phyloP scores from a whole-genome alignment of 768 basidiomycete species.

The Tricholoma terreum region DNA sequence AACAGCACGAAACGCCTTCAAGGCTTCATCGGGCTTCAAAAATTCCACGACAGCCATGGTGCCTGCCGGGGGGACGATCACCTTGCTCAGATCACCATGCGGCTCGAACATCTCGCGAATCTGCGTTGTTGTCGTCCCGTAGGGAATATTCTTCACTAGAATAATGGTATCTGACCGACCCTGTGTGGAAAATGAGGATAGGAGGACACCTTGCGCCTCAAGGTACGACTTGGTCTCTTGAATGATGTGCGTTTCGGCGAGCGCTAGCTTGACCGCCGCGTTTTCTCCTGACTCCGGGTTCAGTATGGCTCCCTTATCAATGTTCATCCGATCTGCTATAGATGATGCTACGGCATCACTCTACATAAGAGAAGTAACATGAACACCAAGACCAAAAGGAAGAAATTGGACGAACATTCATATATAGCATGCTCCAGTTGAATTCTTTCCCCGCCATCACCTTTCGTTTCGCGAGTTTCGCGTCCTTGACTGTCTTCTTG shows the following conservation, averaged over 20 bases:
- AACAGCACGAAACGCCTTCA: slow-evolving; percentile 74
- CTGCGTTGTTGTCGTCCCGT: slow-evolving; percentile 72
- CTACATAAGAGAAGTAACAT: slow-evolving; percentile 36
- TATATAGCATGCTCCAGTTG: slow-evolving; percentile 92
- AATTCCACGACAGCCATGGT: slow-evolving; percentile 93
- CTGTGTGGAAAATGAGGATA: slow-evolving; percentile 53
- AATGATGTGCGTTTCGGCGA: slow-evolving; percentile 96
- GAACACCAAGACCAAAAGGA: slow-evolving; percentile 16
- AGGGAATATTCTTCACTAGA: slow-evolving; percentile 96
- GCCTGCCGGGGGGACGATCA: slow-evolving; percentile 81
- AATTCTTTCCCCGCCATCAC: slow-evolving; percentile 72
- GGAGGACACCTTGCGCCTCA: slow-evolving; percentile 68
- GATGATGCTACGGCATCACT: slow-evolving; percentile 92
- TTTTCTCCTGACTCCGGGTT: slow-evolving; percentile 74
- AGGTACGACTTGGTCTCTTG: slow-evolving; percentile 92
- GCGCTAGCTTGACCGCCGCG: slow-evolving; percentile 89
- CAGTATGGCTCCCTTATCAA: slow-evolving; percentile 84
- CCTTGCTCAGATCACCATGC: slow-evolving; percentile 66
- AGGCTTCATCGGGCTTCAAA: slow-evolving; percentile 64
- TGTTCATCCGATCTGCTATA: slow-evolving; percentile 83
- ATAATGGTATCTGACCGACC: slow-evolving; percentile 76
- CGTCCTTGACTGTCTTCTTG: slow-evolving; percentile 56
- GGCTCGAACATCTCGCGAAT: slow-evolving; percentile 78
- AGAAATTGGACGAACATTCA: slow-evolving; percentile 76
- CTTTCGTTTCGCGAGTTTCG: slow-evolving; percentile 62